phyloP scores from a whole-genome alignment of 2,329 filamentous ascomycete species.

The Nemania sp. region DNA sequence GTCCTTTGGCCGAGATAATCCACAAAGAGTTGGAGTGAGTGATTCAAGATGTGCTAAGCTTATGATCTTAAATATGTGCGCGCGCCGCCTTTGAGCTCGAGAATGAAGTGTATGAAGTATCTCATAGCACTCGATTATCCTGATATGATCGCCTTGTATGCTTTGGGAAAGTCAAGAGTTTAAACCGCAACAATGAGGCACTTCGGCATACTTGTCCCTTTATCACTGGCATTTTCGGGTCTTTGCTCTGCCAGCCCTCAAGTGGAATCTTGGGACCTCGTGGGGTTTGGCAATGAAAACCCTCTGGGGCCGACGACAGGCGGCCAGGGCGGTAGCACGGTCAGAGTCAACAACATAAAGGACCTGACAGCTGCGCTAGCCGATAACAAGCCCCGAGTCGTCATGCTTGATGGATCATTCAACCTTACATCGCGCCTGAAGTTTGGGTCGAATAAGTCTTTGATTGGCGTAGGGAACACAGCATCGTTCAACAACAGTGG shows the following conservation, averaged over 20 bases:
- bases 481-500: constrained; percentile 20
- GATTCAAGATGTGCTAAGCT: neutral
- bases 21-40: neutral
- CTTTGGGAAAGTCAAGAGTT: neutral
- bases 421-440: constrained; percentile 16
- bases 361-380: constrained; percentile 6
- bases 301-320: constrained; percentile 10
- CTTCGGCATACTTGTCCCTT: neutral
- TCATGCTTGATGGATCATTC: constrained; percentile 13
- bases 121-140: neutral
- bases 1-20: constrained; percentile 1
- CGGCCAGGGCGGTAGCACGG: neutral
- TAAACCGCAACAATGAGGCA: neutral
- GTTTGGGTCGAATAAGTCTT: constrained; percentile 19
- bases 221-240: neutral
- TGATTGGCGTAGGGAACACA: constrained; percentile 6
- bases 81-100: neutral
- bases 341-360: constrained; percentile 3
- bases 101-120: neutral
- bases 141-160: neutral
- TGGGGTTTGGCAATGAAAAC: constrained; percentile 12
- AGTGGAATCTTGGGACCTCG: neutral
- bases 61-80: neutral
- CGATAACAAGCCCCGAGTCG: constrained; percentile 4
- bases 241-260: neutral